These are phyloP conservation scores for Lachnellula arida DNA, from an alignment of 2,329 filamentous ascomycete genomes.

Conservation along the genomic window DNA sequence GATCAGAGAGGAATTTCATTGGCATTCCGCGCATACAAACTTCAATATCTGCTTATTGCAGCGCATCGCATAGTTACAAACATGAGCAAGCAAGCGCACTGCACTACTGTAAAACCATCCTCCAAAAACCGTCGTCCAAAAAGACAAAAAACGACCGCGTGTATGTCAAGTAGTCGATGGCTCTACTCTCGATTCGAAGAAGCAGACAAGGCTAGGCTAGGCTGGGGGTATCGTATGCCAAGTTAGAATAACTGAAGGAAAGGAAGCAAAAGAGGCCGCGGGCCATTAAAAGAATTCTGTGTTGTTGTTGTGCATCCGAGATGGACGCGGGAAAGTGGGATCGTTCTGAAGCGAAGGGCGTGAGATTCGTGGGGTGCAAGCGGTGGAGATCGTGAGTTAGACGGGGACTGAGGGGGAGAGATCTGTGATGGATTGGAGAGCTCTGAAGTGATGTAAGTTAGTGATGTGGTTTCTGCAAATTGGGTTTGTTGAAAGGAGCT, in stretches of 20 bases:
- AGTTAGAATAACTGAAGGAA: slow-evolving; percentile 2
- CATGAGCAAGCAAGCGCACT: not conserved
- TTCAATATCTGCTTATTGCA: not conserved
- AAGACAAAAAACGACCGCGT: not conserved
- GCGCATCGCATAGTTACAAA: not conserved
- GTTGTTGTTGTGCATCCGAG: not conserved
- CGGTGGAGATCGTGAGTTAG: not conserved
- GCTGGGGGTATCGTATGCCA: slow-evolving; percentile 13
- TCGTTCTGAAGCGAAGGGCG: not conserved
- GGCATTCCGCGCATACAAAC: not conserved
- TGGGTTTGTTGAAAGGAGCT: not conserved
- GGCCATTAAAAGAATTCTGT: slow-evolving; percentile 1
- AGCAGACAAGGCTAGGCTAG: slow-evolving; percentile 4
- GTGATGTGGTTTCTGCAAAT: not conserved
- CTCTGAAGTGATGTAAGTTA: slow-evolving; percentile 23
- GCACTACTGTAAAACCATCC: not conserved
- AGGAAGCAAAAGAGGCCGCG: slow-evolving; percentile 2
- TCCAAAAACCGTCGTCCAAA: not conserved
- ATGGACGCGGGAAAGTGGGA: not conserved
- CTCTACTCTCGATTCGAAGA: not conserved
- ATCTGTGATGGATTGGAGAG: slow-evolving; percentile 35
- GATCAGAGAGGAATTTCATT: slow-evolving; percentile 1
- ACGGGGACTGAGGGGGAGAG: slow-evolving; percentile 9
- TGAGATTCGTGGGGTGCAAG: not conserved
- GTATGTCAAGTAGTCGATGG: not conserved